These are phyloP conservation scores for Monilinia laxa DNA, from an alignment of 2,329 filamentous ascomycete genomes.

Conservation along the genomic window DNA sequence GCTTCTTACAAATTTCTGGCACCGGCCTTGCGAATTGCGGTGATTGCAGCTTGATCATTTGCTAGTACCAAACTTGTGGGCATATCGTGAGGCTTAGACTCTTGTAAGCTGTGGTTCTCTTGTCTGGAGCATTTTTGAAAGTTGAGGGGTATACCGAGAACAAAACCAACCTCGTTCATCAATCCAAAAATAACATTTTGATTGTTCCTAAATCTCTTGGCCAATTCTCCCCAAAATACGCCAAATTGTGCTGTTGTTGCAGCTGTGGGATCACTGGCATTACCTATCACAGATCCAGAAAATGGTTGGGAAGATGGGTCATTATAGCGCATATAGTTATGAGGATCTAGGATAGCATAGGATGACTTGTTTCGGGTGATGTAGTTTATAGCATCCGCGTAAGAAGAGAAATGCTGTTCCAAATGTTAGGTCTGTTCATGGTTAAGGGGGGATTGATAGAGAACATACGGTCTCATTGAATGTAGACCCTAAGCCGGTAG, in stretches of 20 bases:
- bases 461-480: constrained; percentile 49
- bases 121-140: neutral
- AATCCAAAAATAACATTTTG: constrained; percentile 51
- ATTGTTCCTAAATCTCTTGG: constrained; percentile 47
- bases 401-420: constrained; percentile 45
- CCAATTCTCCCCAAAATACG: constrained; percentile 51
- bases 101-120: neutral
- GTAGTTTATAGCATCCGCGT: constrained; percentile 50
- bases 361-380: constrained; percentile 49
- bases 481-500: constrained; percentile 48
- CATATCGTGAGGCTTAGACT: constrained; percentile 49
- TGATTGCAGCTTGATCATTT: constrained; percentile 50
- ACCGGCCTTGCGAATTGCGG: constrained; percentile 46
- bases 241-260: constrained; percentile 50
- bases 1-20: constrained; percentile 45
- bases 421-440: neutral
- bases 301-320: constrained; percentile 50
- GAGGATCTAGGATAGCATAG: constrained; percentile 51
- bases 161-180: constrained; percentile 43
- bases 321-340: constrained; percentile 57
- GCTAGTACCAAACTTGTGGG: constrained; percentile 46
- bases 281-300: constrained; percentile 51
- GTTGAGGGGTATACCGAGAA: neutral
- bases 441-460: neutral
- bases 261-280: constrained; percentile 46